Conservation (phyloP, 768 basidiomycete genomes). For the Lentinula lateritia region DNA sequence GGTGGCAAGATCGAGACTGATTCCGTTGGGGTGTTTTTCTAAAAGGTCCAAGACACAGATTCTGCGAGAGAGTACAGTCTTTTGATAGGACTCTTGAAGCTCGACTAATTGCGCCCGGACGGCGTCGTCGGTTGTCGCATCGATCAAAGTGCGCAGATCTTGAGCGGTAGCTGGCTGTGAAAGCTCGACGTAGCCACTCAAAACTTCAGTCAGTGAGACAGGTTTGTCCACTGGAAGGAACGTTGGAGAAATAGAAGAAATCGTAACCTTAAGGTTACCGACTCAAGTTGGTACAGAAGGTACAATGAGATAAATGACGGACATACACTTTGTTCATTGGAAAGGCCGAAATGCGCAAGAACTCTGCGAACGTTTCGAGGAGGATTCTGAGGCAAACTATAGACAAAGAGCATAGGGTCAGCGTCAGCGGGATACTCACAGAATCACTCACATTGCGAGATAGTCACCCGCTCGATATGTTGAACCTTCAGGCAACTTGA, state of each 20-base stretch:
- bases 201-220: constrained; percentile 28
- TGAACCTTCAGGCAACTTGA: constrained; percentile 32
- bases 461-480: constrained; percentile 42
- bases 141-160: constrained; percentile 29
- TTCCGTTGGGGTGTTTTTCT: constrained; percentile 25
- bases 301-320: neutral
- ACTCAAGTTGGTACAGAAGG: too few relatives aligned
- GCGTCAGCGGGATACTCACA: neutral
- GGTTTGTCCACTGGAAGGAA: constrained; percentile 34
- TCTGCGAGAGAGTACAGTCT: constrained; percentile 27
- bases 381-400: constrained; percentile 36
- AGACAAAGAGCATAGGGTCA: neutral
- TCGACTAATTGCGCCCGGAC: constrained; percentile 23
- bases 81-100: constrained; percentile 24
- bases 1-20: constrained; percentile 28
- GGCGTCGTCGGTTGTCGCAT: constrained; percentile 16
- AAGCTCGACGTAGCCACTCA: constrained; percentile 42
- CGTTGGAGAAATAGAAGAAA: constrained; percentile 31
- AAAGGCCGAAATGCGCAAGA: constrained; percentile 28
- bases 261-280: constrained; percentile 20
- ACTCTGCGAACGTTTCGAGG: constrained; percentile 31
- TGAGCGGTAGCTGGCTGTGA: constrained; percentile 40
- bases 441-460: constrained; percentile 30
- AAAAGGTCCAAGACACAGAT: constrained; percentile 38
- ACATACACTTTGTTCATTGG: constrained; percentile 32